Evolutionary conservation across 495 filamentous ascomycete genomes (phyloP).

Genomic region (Clohesyomyces aquaticus): DNA sequence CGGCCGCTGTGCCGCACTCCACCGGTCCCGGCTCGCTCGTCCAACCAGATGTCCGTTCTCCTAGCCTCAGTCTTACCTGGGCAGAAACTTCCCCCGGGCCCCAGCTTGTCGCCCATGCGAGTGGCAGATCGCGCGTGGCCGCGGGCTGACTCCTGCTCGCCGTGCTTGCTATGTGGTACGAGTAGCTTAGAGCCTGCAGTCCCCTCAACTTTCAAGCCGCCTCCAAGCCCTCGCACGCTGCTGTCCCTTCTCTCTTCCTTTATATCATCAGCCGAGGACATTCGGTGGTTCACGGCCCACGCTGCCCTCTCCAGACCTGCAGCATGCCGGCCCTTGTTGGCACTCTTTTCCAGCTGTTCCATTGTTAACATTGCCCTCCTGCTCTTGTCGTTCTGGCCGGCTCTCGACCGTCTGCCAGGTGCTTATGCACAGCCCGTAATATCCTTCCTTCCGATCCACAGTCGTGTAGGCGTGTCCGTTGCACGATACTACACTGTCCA

Average conservation of each 20-base stretch:
- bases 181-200: too few relatives aligned
- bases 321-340: background rate
- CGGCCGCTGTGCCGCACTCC: constrained; percentile 5
- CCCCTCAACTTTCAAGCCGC: too few relatives aligned
- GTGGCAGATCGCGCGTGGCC: constrained; percentile 11
- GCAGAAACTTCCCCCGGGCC: constrained; percentile 9
- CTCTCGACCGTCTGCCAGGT: constrained; percentile 3
- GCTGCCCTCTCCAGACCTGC: background rate
- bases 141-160: constrained; percentile 25
- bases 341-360: background rate
- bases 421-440: constrained; percentile 37
- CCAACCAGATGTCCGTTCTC: constrained; percentile 1
- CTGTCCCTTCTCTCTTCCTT: too few relatives aligned
- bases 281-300: background rate
- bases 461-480: constrained; percentile 18
- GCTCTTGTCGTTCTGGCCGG: background rate
- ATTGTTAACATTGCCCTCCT: background rate
- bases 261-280: background rate
- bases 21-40: background rate
- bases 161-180: too few relatives aligned
- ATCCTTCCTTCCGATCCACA: constrained; percentile 8
- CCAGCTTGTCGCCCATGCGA: background rate
- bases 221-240: too few relatives aligned
- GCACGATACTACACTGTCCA: constrained; percentile 21
- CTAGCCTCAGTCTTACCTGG: too few relatives aligned